Base-by-base conservation (phyloP, 2,329 filamentous ascomycete genomes). In the Hypoxylon sp. region DNA sequence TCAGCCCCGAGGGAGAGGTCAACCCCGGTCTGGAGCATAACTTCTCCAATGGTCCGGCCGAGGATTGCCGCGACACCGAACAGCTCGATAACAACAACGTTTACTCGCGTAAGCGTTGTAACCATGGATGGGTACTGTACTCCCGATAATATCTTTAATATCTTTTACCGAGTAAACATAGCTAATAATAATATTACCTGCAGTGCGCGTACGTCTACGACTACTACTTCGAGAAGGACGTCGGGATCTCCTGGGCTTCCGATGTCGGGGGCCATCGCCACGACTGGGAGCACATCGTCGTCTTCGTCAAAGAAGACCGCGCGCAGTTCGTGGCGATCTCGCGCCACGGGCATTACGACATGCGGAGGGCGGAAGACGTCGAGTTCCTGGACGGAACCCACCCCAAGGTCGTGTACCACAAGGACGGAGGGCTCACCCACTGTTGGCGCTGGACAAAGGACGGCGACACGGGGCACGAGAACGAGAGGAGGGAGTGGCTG, bases 171-270 rank as follows among this genome's bases (percentile, higher is more conserved):
- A n/a, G n/a, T n/a, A n/a, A n/a, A n/a, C n/a, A n/a, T n/a, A n/a
- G n/a, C n/a, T n/a, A n/a, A n/a, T n/a, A n/a, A n/a, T n/a, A n/a
- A n/a, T n/a, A n/a, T n/a, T n/a, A n/a, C n/a, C n/a, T n/a, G n/a
- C n/a, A n/a, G n/a, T 75, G 72, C 62, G 63, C 67, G 9, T 66
- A 70, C 58, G 29, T 73, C 6, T 74, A 75, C 63, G 70, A 66
- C 51, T 73, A 74, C 64, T 75, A 73, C 63, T 73, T 74, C 40
- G 71, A 73, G 48, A 73, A 73, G 62, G 71, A 73, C 59, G 62
- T 65, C 5, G 55, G 61, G 8, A 43, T 59, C 17, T 46, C 55
- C 11, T 32, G 59, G 42, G 52, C 58, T 5, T 38, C 64, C 34
- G 32, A 62, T 44, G 61, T 60, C 23, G 58, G 57, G 5, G 65